Percentiles rank a stretch among this genome's conserved stretches.
These are phyloP conservation scores for Candida schatavii DNA, from an alignment of 805 yeast genomes.

Conservation along the genomic window DNA sequence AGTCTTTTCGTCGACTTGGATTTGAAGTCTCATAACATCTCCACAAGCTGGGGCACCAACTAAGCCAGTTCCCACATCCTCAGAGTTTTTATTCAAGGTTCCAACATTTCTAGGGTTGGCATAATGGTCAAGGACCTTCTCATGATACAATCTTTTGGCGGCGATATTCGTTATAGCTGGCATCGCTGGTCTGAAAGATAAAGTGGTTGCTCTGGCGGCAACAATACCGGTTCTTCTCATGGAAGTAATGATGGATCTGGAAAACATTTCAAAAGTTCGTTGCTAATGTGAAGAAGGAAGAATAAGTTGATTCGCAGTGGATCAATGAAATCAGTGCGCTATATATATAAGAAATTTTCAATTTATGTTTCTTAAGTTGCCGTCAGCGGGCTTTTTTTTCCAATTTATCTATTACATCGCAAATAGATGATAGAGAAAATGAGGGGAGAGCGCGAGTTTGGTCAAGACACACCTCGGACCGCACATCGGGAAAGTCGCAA, in stretches of 20 bases:
- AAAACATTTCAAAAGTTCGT: slow-evolving; percentile 21
- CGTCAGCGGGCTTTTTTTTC: background rate
- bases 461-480: slow-evolving; percentile 1
- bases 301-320: background rate
- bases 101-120: slow-evolving; percentile 97
- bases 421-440: background rate
- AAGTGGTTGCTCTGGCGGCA: background rate
- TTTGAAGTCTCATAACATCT: slow-evolving; percentile 97
- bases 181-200: slow-evolving; percentile 2
- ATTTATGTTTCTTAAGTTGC: background rate
- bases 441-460: slow-evolving; percentile 1
- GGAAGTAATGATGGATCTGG: slow-evolving; percentile 20
- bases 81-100: slow-evolving; percentile 71
- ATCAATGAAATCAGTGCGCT: too few species aligned
- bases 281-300: background rate
- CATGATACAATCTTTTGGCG: slow-evolving; percentile 59
- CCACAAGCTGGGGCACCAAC: slow-evolving; percentile 99
- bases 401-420: slow-evolving; percentile 1
- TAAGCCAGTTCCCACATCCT: slow-evolving; percentile 89
- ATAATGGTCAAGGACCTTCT: slow-evolving; percentile 93
- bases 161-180: slow-evolving; percentile 4
- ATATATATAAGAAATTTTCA: too few species aligned
- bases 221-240: slow-evolving; percentile 11
- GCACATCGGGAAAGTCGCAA: background rate
- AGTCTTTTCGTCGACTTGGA: slow-evolving; percentile 84